Evolutionary conservation across 2,329 filamentous ascomycete species (phyloP).

Genomic region (Thelonectria blattea): DNA sequence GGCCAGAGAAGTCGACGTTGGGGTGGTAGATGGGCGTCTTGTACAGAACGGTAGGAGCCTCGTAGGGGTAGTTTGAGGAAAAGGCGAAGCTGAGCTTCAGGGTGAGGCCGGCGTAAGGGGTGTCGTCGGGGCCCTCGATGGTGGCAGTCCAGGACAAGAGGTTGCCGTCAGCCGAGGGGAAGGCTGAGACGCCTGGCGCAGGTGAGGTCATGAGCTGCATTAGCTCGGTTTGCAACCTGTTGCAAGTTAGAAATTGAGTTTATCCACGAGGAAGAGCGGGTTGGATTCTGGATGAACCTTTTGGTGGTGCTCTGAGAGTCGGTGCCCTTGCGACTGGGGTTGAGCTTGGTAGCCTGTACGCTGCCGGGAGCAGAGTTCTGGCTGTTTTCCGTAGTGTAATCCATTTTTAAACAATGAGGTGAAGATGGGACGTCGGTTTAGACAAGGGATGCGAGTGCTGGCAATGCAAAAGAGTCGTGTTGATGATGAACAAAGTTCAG

Average conservation of each 20-base stretch:
- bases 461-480: slow-evolving; percentile 11
- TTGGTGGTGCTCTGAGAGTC: slow-evolving; percentile 80
- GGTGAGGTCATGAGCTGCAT: slow-evolving; percentile 98
- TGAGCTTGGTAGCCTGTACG: slow-evolving; percentile 67
- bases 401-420: slow-evolving; percentile 41
- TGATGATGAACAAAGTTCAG: slow-evolving; percentile 6
- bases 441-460: slow-evolving; percentile 9
- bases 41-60: slow-evolving; percentile 89
- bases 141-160: slow-evolving; percentile 93
- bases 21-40: slow-evolving; percentile 99
- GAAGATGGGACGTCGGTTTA: slow-evolving; percentile 8
- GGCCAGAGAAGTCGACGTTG: slow-evolving; percentile 95
- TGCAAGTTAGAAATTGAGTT: slow-evolving; percentile 16
- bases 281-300: slow-evolving; percentile 58
- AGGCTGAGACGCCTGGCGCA: slow-evolving; percentile 91
- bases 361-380: slow-evolving; percentile 72
- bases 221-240: slow-evolving; percentile 90
- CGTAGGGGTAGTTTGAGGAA: slow-evolving; percentile 91
- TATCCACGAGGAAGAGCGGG: neutral
- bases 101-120: slow-evolving; percentile 84
- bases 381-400: slow-evolving; percentile 58
- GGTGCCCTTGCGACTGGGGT: slow-evolving; percentile 60
- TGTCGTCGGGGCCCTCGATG: slow-evolving; percentile 88
- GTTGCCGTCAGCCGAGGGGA: slow-evolving; percentile 89
- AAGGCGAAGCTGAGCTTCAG: slow-evolving; percentile 95